Conservation (phyloP, 768 basidiomycete species). For the Pulveroboletus sp. region DNA sequence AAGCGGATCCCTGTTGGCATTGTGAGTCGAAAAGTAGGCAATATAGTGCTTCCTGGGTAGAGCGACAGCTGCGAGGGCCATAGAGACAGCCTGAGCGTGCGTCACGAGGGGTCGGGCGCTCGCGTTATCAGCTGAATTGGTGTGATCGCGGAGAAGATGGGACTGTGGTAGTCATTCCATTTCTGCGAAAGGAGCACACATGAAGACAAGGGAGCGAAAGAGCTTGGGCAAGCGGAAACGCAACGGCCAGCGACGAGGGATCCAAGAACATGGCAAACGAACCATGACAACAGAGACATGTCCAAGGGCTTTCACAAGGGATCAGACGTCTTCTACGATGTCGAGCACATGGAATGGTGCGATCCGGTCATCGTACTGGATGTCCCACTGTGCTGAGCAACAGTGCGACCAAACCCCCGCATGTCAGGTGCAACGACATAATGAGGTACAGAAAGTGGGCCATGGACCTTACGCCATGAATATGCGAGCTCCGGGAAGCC, state of each 20-base stretch:
- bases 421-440: conserved; percentile 62
- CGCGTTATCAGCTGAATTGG: conserved; percentile 3
- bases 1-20: conserved; percentile 44
- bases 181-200: conserved; percentile 56
- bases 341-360: conserved; percentile 48
- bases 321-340: conserved; percentile 46
- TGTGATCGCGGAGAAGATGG: conserved; percentile 1
- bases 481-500: conserved; percentile 66
- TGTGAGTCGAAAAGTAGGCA: conserved; percentile 43
- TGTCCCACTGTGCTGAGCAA: conserved; percentile 23
- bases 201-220: conserved; percentile 51
- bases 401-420: conserved; percentile 47
- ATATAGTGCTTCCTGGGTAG: conserved; percentile 58
- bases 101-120: conserved; percentile 5
- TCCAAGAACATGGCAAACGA: conserved; percentile 62
- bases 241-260: conserved; percentile 49
- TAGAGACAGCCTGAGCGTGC: conserved; percentile 3
- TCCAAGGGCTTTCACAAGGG: conserved; percentile 48
- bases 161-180: conserved; percentile 30
- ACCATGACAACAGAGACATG: conserved; percentile 40
- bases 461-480: conserved; percentile 58
- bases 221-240: conserved; percentile 51
- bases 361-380: conserved; percentile 44
- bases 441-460: conserved; percentile 39
- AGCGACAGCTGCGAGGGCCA: conserved; percentile 34